phyloP scores from a whole-genome alignment of 768 basidiomycete species.

The Phanerochaete sordida region DNA sequence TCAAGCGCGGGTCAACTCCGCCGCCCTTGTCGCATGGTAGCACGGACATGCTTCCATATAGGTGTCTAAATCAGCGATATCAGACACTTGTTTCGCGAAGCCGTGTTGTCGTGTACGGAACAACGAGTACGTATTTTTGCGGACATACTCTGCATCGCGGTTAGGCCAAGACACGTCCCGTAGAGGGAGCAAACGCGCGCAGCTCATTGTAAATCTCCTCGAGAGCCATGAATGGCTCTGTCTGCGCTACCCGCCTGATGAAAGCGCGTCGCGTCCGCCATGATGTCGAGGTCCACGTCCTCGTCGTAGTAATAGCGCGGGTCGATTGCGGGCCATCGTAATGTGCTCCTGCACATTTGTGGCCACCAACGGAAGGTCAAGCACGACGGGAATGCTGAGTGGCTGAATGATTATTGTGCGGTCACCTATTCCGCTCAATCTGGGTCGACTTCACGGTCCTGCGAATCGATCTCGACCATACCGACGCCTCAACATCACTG shows the following conservation, averaged over 20 bases:
- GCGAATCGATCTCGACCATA: background rate
- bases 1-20: conserved; percentile 27
- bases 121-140: conserved; percentile 15
- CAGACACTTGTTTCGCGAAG: too few species aligned
- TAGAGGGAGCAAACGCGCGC: background rate
- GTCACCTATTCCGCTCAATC: conserved; percentile 61
- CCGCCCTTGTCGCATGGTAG: conserved; percentile 34
- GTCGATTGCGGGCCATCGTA: conserved; percentile 22
- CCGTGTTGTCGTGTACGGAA: background rate
- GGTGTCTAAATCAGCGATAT: background rate
- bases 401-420: conserved; percentile 39
- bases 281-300: conserved; percentile 24
- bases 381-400: conserved; percentile 43
- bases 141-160: conserved; percentile 35
- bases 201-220: too few species aligned
- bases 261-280: conserved; percentile 25
- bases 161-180: background rate
- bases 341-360: conserved; percentile 40
- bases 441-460: conserved; percentile 4
- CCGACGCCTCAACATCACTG: background rate
- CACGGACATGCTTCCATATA: conserved; percentile 19
- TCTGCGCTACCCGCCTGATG: conserved; percentile 14
- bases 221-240: conserved; percentile 10
- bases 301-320: conserved; percentile 29
- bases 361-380: conserved; percentile 75